Conservation (phyloP, 1,284 basidiomycete species). For the Chiua sp. region DNA sequence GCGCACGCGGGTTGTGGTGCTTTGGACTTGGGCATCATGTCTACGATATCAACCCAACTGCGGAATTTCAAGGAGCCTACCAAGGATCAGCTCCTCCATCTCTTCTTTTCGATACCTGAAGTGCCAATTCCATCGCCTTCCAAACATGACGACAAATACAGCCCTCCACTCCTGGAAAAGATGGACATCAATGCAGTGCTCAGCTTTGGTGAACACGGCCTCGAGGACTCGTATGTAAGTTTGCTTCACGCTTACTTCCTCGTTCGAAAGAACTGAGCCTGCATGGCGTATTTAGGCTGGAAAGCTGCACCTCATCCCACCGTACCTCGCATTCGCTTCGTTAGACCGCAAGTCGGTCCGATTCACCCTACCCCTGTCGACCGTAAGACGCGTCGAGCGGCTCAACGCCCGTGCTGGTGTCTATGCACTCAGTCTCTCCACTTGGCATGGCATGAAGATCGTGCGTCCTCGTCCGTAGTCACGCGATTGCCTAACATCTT, state of each 20-base stretch:
- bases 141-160: slow-evolving; percentile 31
- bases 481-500: slow-evolving; percentile 11
- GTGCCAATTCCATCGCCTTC: slow-evolving; percentile 6
- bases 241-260: not conserved
- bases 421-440: slow-evolving; percentile 92
- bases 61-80: slow-evolving; percentile 91
- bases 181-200: slow-evolving; percentile 94
- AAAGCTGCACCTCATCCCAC: slow-evolving; percentile 87
- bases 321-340: slow-evolving; percentile 92
- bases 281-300: slow-evolving; percentile 67
- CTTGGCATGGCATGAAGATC: slow-evolving; percentile 97
- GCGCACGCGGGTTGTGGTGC: slow-evolving; percentile 1
- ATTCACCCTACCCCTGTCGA: slow-evolving; percentile 92
- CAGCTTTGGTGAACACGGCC: slow-evolving; percentile 76
- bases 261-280: not conserved
- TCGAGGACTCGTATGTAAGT: slow-evolving; percentile 94
- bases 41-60: slow-evolving; percentile 83
- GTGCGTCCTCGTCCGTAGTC: slow-evolving; percentile 53
- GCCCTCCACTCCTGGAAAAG: slow-evolving; percentile 55
- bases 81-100: slow-evolving; percentile 80
- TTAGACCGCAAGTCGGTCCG: slow-evolving; percentile 92
- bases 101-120: slow-evolving; percentile 85
- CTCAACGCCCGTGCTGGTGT: slow-evolving; percentile 92
- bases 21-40: slow-evolving; percentile 50
- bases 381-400: slow-evolving; percentile 94